Evolutionary conservation across 495 filamentous ascomycete genomes (phyloP), one percentile per base, ranked within the genome.

Genomic region (Filosporella fistucella): DNA sequence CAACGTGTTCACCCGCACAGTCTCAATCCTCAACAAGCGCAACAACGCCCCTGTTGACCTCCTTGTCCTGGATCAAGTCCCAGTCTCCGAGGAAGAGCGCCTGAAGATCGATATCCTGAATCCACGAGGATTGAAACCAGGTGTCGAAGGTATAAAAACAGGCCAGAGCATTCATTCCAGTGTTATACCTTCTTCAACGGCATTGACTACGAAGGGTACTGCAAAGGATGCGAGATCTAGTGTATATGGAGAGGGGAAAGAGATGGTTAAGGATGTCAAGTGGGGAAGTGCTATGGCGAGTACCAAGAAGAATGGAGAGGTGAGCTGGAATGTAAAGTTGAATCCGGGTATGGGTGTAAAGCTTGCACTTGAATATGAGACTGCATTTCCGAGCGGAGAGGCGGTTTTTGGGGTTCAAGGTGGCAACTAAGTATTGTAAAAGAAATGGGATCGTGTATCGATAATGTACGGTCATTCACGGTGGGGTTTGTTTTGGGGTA

Each of bases 61-160:
- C 8, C 64, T 72, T 0, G 71, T 87, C 25, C 59, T 80, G 7
- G 83, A 89, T 47, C 83, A 88, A 64, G 66, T 86, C 11, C 85
- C 84, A 3, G 70, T 86, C 2, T 78, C 71, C 23, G 75, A 85
- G 57, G 82, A 86, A 36, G 83, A 86, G 58, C 68, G 69, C 38
- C 62, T 87, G 11, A 61, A 64, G 16, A 66, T 87, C 22, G 64
- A 74, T 2, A 58, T 85, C 20, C 36, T 75, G 14, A 57, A 69
- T 22, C 84, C 83, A 1, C 52, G 58, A 10, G 79, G 79, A 1
- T 45, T 86, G 45, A 63, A 57, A 18, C 51, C 50, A 22, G 68
- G 68, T 28, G 77, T 72, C 0, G 67, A 73, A 33, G 41, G 48
- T 8, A 66, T 71, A 13, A 37, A 51, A 4, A 63, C 71, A 1